A percentile compares a stretch with the other conserved stretches of the same genome.
Conservation (phyloP, 2,329 filamentous ascomycete genomes). For the Penicillium sp. region DNA sequence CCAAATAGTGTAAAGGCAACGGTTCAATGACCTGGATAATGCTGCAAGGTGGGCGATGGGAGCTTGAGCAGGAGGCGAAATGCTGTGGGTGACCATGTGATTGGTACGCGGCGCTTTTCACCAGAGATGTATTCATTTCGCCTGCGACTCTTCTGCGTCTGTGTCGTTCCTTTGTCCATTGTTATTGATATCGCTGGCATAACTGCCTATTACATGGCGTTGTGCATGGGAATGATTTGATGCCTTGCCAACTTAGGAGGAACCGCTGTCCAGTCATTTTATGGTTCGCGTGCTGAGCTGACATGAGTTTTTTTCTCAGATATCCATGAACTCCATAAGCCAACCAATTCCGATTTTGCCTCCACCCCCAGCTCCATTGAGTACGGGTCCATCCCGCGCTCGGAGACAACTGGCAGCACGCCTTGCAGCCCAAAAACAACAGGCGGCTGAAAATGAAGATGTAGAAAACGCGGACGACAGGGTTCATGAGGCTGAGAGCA, state of each 20-base stretch:
- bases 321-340: constrained; percentile 35
- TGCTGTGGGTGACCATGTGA: background rate
- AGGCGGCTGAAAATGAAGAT: constrained; percentile 48
- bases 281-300: constrained; percentile 7
- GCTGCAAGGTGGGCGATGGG: constrained; percentile 17
- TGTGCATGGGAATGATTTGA: background rate
- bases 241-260: background rate
- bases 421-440: constrained; percentile 73
- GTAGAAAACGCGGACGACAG: constrained; percentile 30
- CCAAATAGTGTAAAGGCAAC: background rate
- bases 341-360: constrained; percentile 47
- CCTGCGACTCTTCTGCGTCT: background rate
- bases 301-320: constrained; percentile 19
- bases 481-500: constrained; percentile 22
- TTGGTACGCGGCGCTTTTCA: constrained; percentile 2
- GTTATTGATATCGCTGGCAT: background rate
- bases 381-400: constrained; percentile 82
- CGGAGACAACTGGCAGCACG: constrained; percentile 87
- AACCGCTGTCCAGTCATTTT: background rate
- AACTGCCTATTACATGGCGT: background rate
- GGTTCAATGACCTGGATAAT: constrained; percentile 12
- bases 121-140: background rate
- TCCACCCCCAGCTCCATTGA: constrained; percentile 73
- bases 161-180: background rate
- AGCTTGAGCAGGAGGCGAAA: constrained; percentile 11